Percentiles rank a stretch among this genome's conserved stretches.
Conservation (phyloP, 1,284 basidiomycete species). For the Veloporphyrellus conicus region DNA sequence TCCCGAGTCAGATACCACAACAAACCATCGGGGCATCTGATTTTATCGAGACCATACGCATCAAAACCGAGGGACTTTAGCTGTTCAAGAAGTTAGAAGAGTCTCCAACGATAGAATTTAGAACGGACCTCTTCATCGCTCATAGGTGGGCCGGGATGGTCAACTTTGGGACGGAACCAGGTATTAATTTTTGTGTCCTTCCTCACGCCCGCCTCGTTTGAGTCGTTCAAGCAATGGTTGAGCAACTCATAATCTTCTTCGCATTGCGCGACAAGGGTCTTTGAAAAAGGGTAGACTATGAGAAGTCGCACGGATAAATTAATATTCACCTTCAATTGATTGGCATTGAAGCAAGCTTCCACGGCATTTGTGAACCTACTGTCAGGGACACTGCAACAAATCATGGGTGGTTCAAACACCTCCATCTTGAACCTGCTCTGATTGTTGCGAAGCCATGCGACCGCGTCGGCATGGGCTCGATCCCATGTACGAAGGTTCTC, state of each 20-base stretch:
- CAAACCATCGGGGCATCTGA: conserved; percentile 65
- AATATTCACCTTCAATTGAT: conserved; percentile 57
- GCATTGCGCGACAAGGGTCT: conserved; percentile 87
- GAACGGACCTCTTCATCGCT: conserved; percentile 50
- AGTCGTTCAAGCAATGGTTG: conserved; percentile 64
- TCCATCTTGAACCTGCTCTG: conserved; percentile 67
- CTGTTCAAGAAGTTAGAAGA: conserved; percentile 37
- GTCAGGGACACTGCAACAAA: conserved; percentile 71
- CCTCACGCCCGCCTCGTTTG: conserved; percentile 48
- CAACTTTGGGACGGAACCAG: conserved; percentile 54
- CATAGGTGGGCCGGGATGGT: conserved; percentile 50
- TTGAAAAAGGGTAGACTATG: background rate
- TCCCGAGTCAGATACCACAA: conserved; percentile 59
- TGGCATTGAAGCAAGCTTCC: conserved; percentile 65
- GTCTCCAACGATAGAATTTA: background rate
- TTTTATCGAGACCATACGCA: conserved; percentile 77
- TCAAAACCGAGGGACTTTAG: conserved; percentile 68
- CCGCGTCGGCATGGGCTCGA: conserved; percentile 58
- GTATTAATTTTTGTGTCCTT: conserved; percentile 52
- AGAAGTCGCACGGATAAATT: background rate
- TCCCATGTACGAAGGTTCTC: conserved; percentile 50
- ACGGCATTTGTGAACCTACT: conserved; percentile 62
- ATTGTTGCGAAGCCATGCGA: conserved; percentile 76
- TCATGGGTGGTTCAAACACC: conserved; percentile 82
- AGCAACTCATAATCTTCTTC: conserved; percentile 77